Evolutionary conservation across 1,284 basidiomycete species (phyloP).

Genomic region (Pterulicium gracile): DNA sequence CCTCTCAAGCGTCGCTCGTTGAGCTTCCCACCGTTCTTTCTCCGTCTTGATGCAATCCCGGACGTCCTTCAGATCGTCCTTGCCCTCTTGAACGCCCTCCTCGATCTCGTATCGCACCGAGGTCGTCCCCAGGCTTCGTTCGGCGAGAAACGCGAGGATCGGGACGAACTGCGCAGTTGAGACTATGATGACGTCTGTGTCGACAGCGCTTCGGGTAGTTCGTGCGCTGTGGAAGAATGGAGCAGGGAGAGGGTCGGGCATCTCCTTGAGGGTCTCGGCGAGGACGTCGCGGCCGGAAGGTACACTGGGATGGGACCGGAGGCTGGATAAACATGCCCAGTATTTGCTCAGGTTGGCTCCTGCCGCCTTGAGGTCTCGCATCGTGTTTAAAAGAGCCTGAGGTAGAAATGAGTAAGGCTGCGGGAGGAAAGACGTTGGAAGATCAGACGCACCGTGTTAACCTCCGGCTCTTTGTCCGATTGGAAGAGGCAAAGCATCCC

Average conservation of each 20-base stretch:
- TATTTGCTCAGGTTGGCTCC: constrained; percentile 50
- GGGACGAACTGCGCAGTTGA: constrained; percentile 56
- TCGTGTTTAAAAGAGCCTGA: constrained; percentile 33
- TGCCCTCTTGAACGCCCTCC: constrained; percentile 37
- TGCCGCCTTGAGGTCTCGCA: constrained; percentile 38
- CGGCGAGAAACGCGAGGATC: constrained; percentile 45
- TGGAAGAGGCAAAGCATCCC: constrained; percentile 46
- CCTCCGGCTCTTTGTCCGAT: constrained; percentile 29
- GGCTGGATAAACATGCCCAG: constrained; percentile 39
- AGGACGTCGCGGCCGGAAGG: constrained; percentile 10
- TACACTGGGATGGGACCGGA: constrained; percentile 24
- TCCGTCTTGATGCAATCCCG: constrained; percentile 35
- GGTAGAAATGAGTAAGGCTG: not conserved
- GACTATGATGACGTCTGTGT: constrained; percentile 22
- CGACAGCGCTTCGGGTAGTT: constrained; percentile 22
- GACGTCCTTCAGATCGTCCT: constrained; percentile 37
- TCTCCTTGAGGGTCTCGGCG: constrained; percentile 18
- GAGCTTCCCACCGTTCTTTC: constrained; percentile 34
- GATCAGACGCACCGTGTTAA: constrained; percentile 17
- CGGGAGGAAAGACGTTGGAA: constrained; percentile 1
- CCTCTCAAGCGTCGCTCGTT: constrained; percentile 20
- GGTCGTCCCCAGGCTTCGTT: constrained; percentile 33
- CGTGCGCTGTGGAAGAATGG: constrained; percentile 24
- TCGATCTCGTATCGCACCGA: constrained; percentile 49
- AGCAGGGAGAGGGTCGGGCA: constrained; percentile 47